phyloP scores from a whole-genome alignment of 192 early-diverging fungal species.

The Physocladia obscura region DNA sequence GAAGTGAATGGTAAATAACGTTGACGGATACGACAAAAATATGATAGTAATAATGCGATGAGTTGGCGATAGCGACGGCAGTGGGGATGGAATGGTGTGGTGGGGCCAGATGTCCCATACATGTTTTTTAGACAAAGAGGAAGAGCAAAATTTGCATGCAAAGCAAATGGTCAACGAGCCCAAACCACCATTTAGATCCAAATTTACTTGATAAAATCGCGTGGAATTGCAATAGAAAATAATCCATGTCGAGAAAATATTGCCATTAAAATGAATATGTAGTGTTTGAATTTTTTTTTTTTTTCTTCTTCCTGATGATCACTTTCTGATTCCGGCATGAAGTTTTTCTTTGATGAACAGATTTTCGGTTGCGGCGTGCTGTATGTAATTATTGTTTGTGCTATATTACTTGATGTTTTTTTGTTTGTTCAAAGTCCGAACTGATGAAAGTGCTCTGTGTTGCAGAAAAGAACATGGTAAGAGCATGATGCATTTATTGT shows the following conservation, averaged over 20 bases:
- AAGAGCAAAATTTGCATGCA: not conserved
- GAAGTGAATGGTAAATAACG: not conserved
- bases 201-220: not conserved
- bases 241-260: not conserved
- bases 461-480: constrained; percentile 84
- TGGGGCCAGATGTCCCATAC: not conserved
- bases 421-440: not conserved
- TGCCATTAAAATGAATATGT: not conserved
- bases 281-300: not conserved
- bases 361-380: too few relatives aligned
- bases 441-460: constrained; percentile 83
- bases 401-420: too few relatives aligned
- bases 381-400: too few relatives aligned
- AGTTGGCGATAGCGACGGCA: not conserved
- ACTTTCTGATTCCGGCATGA: too few relatives aligned
- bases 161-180: too few relatives aligned
- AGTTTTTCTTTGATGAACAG: too few relatives aligned
- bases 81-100: not conserved
- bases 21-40: not conserved
- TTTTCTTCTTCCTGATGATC: too few relatives aligned
- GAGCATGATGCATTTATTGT: not conserved
- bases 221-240: not conserved
- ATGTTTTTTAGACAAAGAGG: not conserved
- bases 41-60: not conserved
- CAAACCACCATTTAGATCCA: not conserved